These are phyloP conservation scores for Cyclocybe cylindracea DNA, from an alignment of 768 basidiomycete genomes.

Conservation along the genomic window DNA sequence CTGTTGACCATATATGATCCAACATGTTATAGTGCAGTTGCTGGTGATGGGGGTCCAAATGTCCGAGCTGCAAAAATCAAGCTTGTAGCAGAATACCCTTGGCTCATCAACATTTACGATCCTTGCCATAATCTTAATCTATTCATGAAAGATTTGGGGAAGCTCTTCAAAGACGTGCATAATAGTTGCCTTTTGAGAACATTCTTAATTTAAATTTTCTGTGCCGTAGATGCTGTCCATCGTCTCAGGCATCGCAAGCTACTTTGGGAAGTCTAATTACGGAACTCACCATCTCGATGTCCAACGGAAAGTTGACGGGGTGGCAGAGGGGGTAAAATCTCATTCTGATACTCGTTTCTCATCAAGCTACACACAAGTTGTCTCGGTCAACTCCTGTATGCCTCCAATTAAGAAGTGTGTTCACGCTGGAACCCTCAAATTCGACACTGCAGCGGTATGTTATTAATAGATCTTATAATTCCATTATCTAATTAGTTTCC, in stretches of 20 bases:
- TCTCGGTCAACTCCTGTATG: slow-evolving; percentile 22
- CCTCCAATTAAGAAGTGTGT: slow-evolving; percentile 17
- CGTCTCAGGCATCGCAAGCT: slow-evolving; percentile 23
- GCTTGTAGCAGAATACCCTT: slow-evolving; percentile 11
- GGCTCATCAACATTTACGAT: slow-evolving; percentile 30
- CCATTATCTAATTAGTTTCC: not conserved
- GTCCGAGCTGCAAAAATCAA: slow-evolving; percentile 18
- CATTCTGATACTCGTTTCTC: slow-evolving; percentile 26
- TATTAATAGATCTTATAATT: slow-evolving; percentile 1
- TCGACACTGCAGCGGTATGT: slow-evolving; percentile 24
- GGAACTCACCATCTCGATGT: slow-evolving; percentile 20
- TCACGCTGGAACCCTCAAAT: slow-evolving; percentile 12
- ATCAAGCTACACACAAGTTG: slow-evolving; percentile 22
- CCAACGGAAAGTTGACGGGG: slow-evolving; percentile 16
- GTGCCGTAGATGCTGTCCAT: slow-evolving; percentile 17
- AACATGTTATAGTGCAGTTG: slow-evolving; percentile 18
- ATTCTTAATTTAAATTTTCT: slow-evolving; percentile 1
- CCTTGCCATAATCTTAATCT: slow-evolving; percentile 31
- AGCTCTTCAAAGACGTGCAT: slow-evolving; percentile 26
- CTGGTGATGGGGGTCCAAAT: slow-evolving; percentile 27
- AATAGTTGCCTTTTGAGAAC: not conserved
- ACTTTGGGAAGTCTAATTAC: slow-evolving; percentile 28
- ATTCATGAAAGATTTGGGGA: slow-evolving; percentile 28
- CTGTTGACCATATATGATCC: slow-evolving; percentile 10
- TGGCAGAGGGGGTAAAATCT: slow-evolving; percentile 22